These are phyloP conservation scores for Aspergillus mulundensis DNA, from an alignment of 495 filamentous ascomycete species.

Conservation along the genomic window DNA sequence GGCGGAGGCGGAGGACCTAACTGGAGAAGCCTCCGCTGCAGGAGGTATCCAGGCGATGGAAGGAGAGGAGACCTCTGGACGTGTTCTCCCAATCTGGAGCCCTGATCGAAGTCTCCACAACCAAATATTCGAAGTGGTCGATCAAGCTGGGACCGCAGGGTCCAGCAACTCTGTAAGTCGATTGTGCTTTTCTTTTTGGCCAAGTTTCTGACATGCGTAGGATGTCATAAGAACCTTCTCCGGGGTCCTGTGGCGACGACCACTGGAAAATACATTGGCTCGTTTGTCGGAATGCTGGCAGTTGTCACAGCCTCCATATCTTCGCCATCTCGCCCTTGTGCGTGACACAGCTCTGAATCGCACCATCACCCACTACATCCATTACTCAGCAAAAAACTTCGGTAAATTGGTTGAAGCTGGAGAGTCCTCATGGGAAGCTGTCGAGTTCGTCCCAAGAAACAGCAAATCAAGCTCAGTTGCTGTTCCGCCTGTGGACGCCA, in stretches of 20 bases:
- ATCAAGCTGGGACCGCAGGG: constrained; percentile 47
- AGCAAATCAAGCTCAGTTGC: constrained; percentile 25
- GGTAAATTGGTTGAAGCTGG: constrained; percentile 54
- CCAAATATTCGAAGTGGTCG: constrained; percentile 50
- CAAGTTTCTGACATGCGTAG: constrained; percentile 24
- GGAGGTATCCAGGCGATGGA: constrained; percentile 23
- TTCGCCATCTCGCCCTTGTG: constrained; percentile 60
- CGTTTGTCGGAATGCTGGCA: constrained; percentile 58
- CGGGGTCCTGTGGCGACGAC: constrained; percentile 54
- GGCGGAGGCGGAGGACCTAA: constrained; percentile 30
- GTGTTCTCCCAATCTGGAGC: constrained; percentile 51
- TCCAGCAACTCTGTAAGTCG: constrained; percentile 49
- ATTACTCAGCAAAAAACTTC: constrained; percentile 56
- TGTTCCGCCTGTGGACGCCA: constrained; percentile 33
- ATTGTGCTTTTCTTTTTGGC: neutral
- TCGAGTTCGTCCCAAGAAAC: constrained; percentile 42
- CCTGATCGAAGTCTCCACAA: constrained; percentile 50
- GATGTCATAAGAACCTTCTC: constrained; percentile 46
- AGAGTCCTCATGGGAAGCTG: constrained; percentile 54
- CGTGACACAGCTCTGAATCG: constrained; percentile 53
- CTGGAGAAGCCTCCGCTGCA: constrained; percentile 16
- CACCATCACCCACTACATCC: constrained; percentile 53
- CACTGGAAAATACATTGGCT: constrained; percentile 52
- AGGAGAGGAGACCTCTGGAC: constrained; percentile 29
- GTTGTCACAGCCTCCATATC: constrained; percentile 57